Evolutionary conservation across 345 rosid species (phyloP), one percentile per base, ranked within the genome.

Genomic region (Pelargonium nanum): DNA sequence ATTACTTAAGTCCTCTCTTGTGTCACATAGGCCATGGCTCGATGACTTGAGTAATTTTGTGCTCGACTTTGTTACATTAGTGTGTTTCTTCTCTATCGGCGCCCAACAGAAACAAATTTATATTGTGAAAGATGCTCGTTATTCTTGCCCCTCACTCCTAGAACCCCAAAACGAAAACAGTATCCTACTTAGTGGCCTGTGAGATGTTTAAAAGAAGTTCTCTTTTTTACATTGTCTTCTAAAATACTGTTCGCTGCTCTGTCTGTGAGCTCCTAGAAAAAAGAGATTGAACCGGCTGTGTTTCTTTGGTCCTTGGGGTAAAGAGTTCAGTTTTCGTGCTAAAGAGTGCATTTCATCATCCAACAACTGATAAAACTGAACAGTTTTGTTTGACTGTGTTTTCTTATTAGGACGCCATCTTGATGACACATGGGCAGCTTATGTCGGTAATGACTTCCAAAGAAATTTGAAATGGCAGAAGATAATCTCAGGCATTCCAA

Each of bases 351-450:
- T 40, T 40, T 40, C 17, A 40, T 40, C 48, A 6, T 40, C 48
- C 48, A 30, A 61, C 54, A 26, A 24, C 40, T 53, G 30, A 20
- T 51, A 55, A 25, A 7, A 19, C 22, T 61, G 25, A 50, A 28
- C 26, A 19, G 26, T 26, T 53, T 59, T 23, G 59, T 32, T 52
- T 66, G 57, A 48, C 45, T 61, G 23, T 53, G 34, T 2, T 25
- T 7, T 22, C 22, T 64, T 21, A 51, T 13, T 60, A 93, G 97
- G 99, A 40, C 94, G 96, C 19, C 94, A 93, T 85, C 90, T 89
- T 25, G 99, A 93, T 61, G 99, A 93, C 58, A 85, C 99, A 40
- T 93, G 99, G 97, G 79, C 80, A 48, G 85, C 94, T 26, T 77
- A 80, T 50, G 62, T 75, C 5, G 89, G 87, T 17, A 78, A 79